A percentile compares a stretch with the other conserved stretches of the same genome.
Conservation (phyloP, 148 eudicot genomes). For the Camellia lanceoleosa region DNA sequence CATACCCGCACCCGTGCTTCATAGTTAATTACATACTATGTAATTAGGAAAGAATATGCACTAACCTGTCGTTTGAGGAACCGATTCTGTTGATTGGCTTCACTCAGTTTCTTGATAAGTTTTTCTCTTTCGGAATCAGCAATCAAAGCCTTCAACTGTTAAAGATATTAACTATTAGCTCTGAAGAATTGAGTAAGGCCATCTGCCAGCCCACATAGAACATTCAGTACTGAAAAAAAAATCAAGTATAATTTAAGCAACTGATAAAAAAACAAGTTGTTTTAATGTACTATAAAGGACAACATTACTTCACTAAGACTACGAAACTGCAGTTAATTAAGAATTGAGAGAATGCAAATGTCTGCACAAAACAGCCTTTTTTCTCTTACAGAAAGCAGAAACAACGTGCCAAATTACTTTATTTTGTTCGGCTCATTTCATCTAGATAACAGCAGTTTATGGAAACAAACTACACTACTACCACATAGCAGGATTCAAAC, state of each 20-base stretch:
- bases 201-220: background rate
- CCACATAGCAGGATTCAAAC: background rate
- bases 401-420: background rate
- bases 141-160: constrained; percentile 66
- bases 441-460: background rate
- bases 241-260: background rate
- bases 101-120: constrained; percentile 83
- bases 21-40: too few species aligned
- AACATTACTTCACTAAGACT: background rate
- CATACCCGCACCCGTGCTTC: too few species aligned
- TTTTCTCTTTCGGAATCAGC: constrained; percentile 78
- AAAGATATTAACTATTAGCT: constrained; percentile 1
- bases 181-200: background rate
- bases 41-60: background rate
- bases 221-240: background rate
- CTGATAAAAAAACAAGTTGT: background rate
- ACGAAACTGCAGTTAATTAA: background rate
- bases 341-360: background rate
- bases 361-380: background rate
- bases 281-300: background rate
- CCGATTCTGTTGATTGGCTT: constrained; percentile 96
- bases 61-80: constrained; percentile 88
- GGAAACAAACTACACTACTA: background rate
- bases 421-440: background rate
- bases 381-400: background rate